Conservation (phyloP, 495 filamentous ascomycete genomes). For the Trichoderma orchidacearum region DNA sequence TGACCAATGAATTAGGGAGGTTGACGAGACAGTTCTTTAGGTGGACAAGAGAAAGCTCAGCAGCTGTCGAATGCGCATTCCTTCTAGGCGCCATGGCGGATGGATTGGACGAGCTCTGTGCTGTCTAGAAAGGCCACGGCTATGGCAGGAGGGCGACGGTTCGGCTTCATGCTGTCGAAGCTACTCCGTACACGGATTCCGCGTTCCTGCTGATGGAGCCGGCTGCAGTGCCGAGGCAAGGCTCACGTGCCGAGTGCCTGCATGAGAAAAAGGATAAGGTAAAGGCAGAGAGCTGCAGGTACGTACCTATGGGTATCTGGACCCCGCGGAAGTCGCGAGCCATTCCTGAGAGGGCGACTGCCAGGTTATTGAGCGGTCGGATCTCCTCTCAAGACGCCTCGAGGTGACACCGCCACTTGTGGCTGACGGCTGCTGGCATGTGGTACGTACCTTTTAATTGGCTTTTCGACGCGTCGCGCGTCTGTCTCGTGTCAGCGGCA, state of each 20-base stretch:
- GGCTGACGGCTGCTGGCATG: background rate
- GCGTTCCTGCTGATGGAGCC: background rate
- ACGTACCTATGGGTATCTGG: too few species aligned
- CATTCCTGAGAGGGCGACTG: too few species aligned
- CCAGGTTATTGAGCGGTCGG: too few species aligned
- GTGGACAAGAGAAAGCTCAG: slow-evolving; percentile 66
- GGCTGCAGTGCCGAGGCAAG: background rate
- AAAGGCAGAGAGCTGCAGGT: background rate
- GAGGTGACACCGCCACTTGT: background rate
- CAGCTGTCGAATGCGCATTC: slow-evolving; percentile 52
- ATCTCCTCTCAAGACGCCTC: too few species aligned
- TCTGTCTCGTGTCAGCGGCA: background rate
- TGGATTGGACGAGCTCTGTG: background rate
- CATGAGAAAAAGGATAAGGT: background rate
- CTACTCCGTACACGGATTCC: too few species aligned
- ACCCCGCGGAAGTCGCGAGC: too few species aligned
- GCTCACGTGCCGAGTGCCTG: background rate
- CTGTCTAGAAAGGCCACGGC: background rate
- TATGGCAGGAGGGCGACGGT: background rate
- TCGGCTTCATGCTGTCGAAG: background rate
- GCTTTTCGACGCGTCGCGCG: slow-evolving; percentile 1
- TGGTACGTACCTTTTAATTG: background rate
- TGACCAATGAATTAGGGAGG: slow-evolving; percentile 71
- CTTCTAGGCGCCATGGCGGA: slow-evolving; percentile 44
- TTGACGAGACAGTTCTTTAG: slow-evolving; percentile 93